phyloP scores from a whole-genome alignment of 495 filamentous ascomycete genomes.

The Trichoderma parareesei region DNA sequence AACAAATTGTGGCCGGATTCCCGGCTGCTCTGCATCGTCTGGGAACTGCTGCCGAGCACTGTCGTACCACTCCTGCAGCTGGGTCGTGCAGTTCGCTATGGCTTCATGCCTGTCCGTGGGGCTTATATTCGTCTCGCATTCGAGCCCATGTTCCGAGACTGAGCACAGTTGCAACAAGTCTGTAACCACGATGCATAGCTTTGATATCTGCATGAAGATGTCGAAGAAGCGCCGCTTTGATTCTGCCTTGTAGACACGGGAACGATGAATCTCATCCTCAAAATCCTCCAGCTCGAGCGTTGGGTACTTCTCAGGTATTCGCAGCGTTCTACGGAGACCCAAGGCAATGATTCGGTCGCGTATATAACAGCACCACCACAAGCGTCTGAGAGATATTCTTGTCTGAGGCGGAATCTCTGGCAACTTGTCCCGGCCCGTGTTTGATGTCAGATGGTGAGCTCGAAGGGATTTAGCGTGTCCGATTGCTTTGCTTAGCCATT shows the following conservation, averaged over 20 bases:
- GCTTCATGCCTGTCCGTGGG: conserved; percentile 17
- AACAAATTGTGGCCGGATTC: conserved; percentile 23
- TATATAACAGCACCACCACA: conserved; percentile 45
- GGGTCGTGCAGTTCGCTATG: conserved; percentile 21
- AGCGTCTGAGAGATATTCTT: conserved; percentile 29
- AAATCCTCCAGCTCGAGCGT: conserved; percentile 33
- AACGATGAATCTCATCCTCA: conserved; percentile 33
- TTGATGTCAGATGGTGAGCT: conserved; percentile 27
- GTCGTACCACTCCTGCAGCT: conserved; percentile 26
- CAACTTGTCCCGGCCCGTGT: conserved; percentile 19
- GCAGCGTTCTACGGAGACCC: conserved; percentile 38
- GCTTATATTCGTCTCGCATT: conserved; percentile 15
- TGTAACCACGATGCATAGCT: conserved; percentile 38
- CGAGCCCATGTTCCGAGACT: conserved; percentile 28
- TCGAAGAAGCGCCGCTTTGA: conserved; percentile 34
- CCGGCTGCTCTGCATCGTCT: conserved; percentile 20
- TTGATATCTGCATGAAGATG: conserved; percentile 37
- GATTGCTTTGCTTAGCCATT: conserved; percentile 40
- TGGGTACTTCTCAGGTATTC: conserved; percentile 30
- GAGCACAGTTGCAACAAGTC: conserved; percentile 38
- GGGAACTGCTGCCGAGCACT: conserved; percentile 23
- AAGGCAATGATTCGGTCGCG: conserved; percentile 43
- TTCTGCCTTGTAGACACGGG: conserved; percentile 33
- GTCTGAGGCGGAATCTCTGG: conserved; percentile 20
- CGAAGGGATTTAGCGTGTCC: conserved; percentile 39